Evolutionary conservation across 768 basidiomycete genomes (phyloP).

Genomic region (Suillus subluteus): DNA sequence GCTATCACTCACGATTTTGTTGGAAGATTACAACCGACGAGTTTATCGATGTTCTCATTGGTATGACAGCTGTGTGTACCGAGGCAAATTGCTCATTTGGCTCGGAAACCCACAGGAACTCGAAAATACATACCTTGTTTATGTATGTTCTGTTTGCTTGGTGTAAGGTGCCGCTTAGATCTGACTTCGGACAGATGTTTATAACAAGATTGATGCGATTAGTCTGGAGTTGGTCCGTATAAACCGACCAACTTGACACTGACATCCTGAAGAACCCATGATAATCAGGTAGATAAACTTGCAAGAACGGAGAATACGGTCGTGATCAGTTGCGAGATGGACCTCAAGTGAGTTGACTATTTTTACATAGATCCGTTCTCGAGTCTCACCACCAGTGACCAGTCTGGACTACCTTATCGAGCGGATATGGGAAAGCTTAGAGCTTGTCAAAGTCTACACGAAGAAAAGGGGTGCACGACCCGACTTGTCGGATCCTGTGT

Average conservation of each 20-base stretch:
- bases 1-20: slow-evolving; percentile 10
- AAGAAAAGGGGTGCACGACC: slow-evolving; percentile 97
- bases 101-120: slow-evolving; percentile 55
- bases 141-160: slow-evolving; percentile 50
- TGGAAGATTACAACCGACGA: slow-evolving; percentile 90
- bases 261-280: neutral
- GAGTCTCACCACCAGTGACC: slow-evolving; percentile 9
- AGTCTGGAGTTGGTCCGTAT: slow-evolving; percentile 63
- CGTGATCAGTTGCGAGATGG: slow-evolving; percentile 97
- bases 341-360: slow-evolving; percentile 67
- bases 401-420: slow-evolving; percentile 78
- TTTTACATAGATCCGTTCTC: slow-evolving; percentile 7
- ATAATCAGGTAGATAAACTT: slow-evolving; percentile 64
- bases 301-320: slow-evolving; percentile 82
- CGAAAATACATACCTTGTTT: slow-evolving; percentile 95
- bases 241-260: neutral
- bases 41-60: slow-evolving; percentile 98
- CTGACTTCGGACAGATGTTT: slow-evolving; percentile 66
- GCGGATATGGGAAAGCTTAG: slow-evolving; percentile 79
- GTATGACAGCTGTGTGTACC: slow-evolving; percentile 37
- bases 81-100: neutral
- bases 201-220: slow-evolving; percentile 95
- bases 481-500: slow-evolving; percentile 89
- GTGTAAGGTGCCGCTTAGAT: slow-evolving; percentile 11
- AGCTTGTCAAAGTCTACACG: slow-evolving; percentile 90